Conservation (phyloP, 2,329 filamentous ascomycete species). For the Graphilbum fragrans region DNA sequence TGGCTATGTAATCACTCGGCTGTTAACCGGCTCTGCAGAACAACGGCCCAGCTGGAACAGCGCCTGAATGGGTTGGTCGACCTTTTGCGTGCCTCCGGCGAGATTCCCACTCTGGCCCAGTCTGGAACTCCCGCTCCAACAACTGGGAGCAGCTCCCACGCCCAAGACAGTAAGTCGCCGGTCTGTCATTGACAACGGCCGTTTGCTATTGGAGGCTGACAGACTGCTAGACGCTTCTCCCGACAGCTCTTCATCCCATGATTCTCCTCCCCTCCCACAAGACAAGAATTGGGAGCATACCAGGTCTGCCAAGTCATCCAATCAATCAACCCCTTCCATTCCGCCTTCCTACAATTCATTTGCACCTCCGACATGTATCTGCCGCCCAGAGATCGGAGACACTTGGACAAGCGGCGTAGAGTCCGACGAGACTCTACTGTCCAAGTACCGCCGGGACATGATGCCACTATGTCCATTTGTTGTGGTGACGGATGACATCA, state of each 20-base stretch:
- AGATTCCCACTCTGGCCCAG: slow-evolving; percentile 13
- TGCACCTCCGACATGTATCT: slow-evolving; percentile 34
- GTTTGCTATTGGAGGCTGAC: too few species aligned
- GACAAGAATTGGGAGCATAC: too few species aligned
- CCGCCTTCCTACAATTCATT: slow-evolving; percentile 27
- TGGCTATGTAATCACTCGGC: too few species aligned
- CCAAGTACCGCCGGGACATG: slow-evolving; percentile 29
- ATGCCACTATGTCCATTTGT: slow-evolving; percentile 35
- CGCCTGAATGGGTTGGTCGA: slow-evolving; percentile 36
- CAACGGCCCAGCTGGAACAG: slow-evolving; percentile 36
- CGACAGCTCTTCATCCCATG: too few species aligned
- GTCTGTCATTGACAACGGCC: too few species aligned
- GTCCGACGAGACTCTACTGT: slow-evolving; percentile 32
- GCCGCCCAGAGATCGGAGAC: slow-evolving; percentile 27
- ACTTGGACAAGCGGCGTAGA: slow-evolving; percentile 25
- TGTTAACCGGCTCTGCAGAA: slow-evolving; percentile 16
- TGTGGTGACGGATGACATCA: slow-evolving; percentile 22
- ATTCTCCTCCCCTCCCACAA: neutral
- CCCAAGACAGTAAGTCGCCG: too few species aligned
- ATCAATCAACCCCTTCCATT: too few species aligned
- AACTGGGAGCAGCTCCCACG: neutral
- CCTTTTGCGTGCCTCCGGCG: slow-evolving; percentile 30
- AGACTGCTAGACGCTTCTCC: too few species aligned
- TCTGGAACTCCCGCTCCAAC: neutral
- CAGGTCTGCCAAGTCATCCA: too few species aligned